Evolutionary conservation across 495 filamentous ascomycete genomes (phyloP), one percentile per base, ranked within the genome.

Genomic region (Penicillium soppii): DNA sequence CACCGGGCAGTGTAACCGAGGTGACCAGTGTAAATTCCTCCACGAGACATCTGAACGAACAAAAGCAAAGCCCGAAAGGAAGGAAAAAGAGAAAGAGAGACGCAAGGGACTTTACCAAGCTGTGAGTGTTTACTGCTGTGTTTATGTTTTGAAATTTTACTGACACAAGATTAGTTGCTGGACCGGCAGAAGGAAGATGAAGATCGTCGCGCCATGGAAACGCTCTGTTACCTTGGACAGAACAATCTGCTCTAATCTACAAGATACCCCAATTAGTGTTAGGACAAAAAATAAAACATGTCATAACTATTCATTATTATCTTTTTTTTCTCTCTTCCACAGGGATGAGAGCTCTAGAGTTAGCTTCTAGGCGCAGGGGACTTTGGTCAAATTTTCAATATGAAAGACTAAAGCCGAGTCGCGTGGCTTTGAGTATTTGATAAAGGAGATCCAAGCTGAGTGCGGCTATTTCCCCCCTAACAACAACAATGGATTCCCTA

Each of bases 81-180:
- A 65, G 40, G 58, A 60, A 19, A 62, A 66, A 43, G 63, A 66
- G 43, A 61, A 65, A 32, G 29, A 32, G 47, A 68, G 66, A 42
- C 68, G 66, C 36, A 78, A 76, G 59, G 72, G 78, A 37, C 66
- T 82, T 22, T 72, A 76, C 38, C 76, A 80, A 50, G 68, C 75
- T 48, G 79, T 82, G 59, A 64, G 77, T 71, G n/a, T 13, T 17
- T 42, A 21, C 29, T 39, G 12, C n/a, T 19, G 43, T 10, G 22
- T 26, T 36, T 8, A 53, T 48, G 36, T 26, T 40, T 49, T 40
- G 27, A 40, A 49, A 32, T 39, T 39, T 10, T 33, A 58, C 57
- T 62, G 43, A 61, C 38, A 12, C 21, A 30, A 9, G 21, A 26
- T 50, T 47, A 79, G 76, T 64, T 80, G 36, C 59, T 78, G 37